These are phyloP conservation scores for Synura sp. DNA, from an alignment of 352 stramenopile species.

Conservation along the genomic window DNA sequence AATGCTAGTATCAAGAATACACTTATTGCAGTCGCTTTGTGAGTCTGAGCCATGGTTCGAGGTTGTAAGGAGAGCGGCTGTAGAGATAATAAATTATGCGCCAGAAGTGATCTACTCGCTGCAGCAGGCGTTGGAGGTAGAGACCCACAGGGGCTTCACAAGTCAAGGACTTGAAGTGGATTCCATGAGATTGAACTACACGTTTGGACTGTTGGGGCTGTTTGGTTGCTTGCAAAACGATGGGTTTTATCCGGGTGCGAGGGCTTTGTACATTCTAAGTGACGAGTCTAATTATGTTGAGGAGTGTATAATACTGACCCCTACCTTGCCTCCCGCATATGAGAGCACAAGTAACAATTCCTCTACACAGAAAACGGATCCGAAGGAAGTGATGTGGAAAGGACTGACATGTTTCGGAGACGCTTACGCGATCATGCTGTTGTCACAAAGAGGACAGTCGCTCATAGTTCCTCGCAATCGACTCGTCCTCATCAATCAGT, in stretches of 20 bases:
- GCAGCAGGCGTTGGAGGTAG: too few relatives aligned
- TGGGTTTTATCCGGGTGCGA: background rate
- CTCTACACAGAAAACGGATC: too few relatives aligned
- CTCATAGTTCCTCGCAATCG: background rate
- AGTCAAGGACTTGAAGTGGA: too few relatives aligned
- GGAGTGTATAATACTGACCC: background rate
- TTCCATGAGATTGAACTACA: too few relatives aligned
- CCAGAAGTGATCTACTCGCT: too few relatives aligned
- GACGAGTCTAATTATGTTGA: background rate
- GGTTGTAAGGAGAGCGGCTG: too few relatives aligned
- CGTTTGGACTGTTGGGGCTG: background rate
- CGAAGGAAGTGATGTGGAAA: background rate
- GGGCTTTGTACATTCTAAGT: background rate
- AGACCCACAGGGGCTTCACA: too few relatives aligned
- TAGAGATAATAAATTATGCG: too few relatives aligned
- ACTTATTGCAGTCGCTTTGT: too few relatives aligned
- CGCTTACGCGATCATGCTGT: background rate
- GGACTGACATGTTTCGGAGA: background rate
- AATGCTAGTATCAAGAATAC: too few relatives aligned
- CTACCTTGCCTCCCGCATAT: background rate
- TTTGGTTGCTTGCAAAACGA: background rate
- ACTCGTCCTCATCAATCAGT: background rate
- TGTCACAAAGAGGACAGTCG: background rate
- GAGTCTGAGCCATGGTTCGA: too few relatives aligned
- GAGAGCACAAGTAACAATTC: background rate